Percentiles rank a stretch among this genome's conserved stretches.
These are phyloP conservation scores for Rhizopogon salebrosus DNA, from an alignment of 768 basidiomycete genomes.

Conservation along the genomic window DNA sequence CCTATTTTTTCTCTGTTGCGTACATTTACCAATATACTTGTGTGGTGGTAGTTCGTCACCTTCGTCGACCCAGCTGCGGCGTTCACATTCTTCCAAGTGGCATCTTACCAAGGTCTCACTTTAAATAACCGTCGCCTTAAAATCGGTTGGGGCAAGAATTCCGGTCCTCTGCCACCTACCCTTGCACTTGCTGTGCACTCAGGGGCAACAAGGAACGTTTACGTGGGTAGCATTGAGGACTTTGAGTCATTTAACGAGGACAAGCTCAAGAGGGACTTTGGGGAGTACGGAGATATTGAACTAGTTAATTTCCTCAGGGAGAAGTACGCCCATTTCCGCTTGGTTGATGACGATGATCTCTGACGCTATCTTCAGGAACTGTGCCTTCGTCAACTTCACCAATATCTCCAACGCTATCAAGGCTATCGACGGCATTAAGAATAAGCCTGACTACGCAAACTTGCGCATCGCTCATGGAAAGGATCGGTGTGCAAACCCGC, in stretches of 20 bases:
- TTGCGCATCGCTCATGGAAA: constrained; percentile 93
- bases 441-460: constrained; percentile 83
- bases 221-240: constrained; percentile 93
- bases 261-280: constrained; percentile 87
- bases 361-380: constrained; percentile 54
- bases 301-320: constrained; percentile 93
- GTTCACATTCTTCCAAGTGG: constrained; percentile 91
- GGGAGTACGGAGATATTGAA: constrained; percentile 95
- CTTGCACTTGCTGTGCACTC: constrained; percentile 86
- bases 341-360: background rate
- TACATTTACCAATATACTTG: constrained; percentile 1
- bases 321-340: constrained; percentile 44
- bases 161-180: constrained; percentile 78
- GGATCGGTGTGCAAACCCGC: constrained; percentile 92
- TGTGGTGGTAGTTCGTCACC: constrained; percentile 71
- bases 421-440: constrained; percentile 95
- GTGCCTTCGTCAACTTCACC: constrained; percentile 94
- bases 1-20: constrained; percentile 1
- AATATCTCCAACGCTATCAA: constrained; percentile 95
- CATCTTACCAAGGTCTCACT: constrained; percentile 83
- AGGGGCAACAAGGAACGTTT: constrained; percentile 95
- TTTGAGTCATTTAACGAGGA: constrained; percentile 91
- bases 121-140: constrained; percentile 93
- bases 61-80: constrained; percentile 94
- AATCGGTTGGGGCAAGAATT: constrained; percentile 97